These are phyloP conservation scores for Sordariomycetes sp. DNA, from an alignment of 2,329 filamentous ascomycete genomes.

Conservation along the genomic window DNA sequence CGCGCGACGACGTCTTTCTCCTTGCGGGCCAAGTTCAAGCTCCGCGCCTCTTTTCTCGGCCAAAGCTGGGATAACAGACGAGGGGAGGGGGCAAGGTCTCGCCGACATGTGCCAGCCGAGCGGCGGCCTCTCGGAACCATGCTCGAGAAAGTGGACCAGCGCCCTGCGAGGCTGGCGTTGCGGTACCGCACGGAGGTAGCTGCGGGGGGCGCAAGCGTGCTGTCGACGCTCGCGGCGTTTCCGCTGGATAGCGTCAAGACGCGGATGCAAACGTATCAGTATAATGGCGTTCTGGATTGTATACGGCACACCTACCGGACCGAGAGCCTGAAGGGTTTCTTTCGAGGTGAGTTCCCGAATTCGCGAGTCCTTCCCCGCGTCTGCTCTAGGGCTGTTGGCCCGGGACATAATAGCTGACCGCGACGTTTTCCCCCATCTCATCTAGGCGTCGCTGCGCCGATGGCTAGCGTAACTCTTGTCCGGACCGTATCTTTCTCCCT, in stretches of 20 bases:
- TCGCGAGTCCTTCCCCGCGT: too few species aligned
- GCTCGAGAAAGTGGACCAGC: neutral
- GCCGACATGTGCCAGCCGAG: conserved; percentile 2
- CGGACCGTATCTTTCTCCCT: conserved; percentile 69
- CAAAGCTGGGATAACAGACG: neutral
- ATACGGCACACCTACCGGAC: conserved; percentile 61
- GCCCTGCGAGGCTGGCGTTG: conserved; percentile 37
- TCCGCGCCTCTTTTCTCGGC: neutral
- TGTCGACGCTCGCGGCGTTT: conserved; percentile 71
- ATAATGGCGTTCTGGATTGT: conserved; percentile 61
- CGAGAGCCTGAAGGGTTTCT: conserved; percentile 66
- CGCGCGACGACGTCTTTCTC: too few species aligned
- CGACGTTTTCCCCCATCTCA: neutral
- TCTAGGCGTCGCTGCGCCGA: conserved; percentile 63
- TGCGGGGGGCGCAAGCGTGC: conserved; percentile 61
- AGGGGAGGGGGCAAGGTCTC: neutral
- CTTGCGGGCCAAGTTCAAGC: neutral
- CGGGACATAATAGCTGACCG: neutral
- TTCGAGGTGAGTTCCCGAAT: conserved; percentile 45
- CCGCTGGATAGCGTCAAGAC: conserved; percentile 84
- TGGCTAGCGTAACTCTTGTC: conserved; percentile 65
- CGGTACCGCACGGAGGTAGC: conserved; percentile 70
- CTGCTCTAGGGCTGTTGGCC: neutral
- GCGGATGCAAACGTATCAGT: conserved; percentile 78
- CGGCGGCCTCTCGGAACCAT: conserved; percentile 2